These are phyloP conservation scores for Ustanciosporium gigantosporum DNA, from an alignment of 1,284 basidiomycete species.

Conservation along the genomic window DNA sequence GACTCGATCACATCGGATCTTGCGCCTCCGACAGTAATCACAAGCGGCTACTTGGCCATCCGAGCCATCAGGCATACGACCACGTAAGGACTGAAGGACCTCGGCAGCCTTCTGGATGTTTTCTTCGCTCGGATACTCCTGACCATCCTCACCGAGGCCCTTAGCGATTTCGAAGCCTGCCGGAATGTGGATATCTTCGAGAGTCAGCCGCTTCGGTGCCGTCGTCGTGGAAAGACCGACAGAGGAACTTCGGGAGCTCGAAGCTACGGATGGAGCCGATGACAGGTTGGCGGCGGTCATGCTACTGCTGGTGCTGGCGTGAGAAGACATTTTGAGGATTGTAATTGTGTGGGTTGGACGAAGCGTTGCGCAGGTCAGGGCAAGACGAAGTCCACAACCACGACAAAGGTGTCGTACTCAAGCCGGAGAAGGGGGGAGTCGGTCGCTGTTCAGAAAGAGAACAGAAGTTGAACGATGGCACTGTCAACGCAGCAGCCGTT, in stretches of 20 bases:
- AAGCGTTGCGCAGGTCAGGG: no score
- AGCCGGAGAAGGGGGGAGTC: no score
- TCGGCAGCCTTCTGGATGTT: slow-evolving; percentile 35
- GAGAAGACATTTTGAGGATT: no score
- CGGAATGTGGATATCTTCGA: slow-evolving; percentile 37
- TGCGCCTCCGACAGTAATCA: slow-evolving; percentile 37
- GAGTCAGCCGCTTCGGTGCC: slow-evolving; percentile 12
- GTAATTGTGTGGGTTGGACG: no score
- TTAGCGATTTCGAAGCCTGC: slow-evolving; percentile 39
- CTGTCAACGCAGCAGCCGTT: no score
- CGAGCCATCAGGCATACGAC: slow-evolving; percentile 34
- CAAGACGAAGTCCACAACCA: no score
- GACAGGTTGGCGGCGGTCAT: no score
- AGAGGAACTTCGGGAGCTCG: slow-evolving; percentile 15
- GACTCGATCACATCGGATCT: slow-evolving; percentile 38
- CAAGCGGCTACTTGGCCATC: slow-evolving; percentile 40
- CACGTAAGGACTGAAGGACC: slow-evolving; percentile 28
- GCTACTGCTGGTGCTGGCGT: no score
- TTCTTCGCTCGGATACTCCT: slow-evolving; percentile 30
- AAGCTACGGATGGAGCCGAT: no score
- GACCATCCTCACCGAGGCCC: slow-evolving; percentile 9
- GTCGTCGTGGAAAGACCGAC: slow-evolving; percentile 2
- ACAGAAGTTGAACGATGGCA: no score
- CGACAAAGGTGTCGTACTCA: no score
- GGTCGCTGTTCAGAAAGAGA: no score